Evolutionary conservation across 148 eudicot species (phyloP).

Genomic region (Salicornia ramosissima): DNA sequence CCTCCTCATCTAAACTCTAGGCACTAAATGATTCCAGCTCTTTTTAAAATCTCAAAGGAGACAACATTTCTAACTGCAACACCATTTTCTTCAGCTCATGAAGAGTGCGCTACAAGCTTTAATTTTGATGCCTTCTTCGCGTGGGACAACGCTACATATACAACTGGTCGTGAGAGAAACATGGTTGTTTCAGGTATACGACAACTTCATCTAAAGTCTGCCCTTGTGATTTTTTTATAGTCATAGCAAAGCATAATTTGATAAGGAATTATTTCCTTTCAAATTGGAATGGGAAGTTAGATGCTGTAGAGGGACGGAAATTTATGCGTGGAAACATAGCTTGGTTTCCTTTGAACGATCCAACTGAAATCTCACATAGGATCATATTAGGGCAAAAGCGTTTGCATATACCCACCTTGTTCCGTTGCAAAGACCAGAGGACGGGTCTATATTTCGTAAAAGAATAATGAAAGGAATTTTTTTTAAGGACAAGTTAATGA

Average conservation of each 20-base stretch:
- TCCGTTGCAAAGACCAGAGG: no score
- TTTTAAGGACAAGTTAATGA: background rate
- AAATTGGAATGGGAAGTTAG: background rate
- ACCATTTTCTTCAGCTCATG: no score
- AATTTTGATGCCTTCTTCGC: no score
- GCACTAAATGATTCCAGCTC: no score
- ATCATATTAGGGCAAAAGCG: background rate
- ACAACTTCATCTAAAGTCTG: background rate
- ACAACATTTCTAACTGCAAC: no score
- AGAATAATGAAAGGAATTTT: no score
- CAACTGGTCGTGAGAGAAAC: slow-evolving; percentile 11
- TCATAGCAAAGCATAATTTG: slow-evolving; percentile 12
- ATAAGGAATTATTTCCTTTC: slow-evolving; percentile 5
- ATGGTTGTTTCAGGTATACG: background rate
- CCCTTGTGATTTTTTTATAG: slow-evolving; percentile 15
- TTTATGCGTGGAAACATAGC: slow-evolving; percentile 1
- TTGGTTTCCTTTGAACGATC: background rate
- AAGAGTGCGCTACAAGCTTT: no score
- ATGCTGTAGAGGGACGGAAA: background rate
- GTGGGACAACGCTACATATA: background rate
- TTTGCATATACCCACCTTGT: slow-evolving; percentile 8
- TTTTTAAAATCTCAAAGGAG: no score
- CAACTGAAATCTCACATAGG: background rate
- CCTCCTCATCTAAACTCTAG: no score
- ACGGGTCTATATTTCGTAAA: background rate